Percentiles rank a stretch among this genome's conserved stretches.
phyloP scores from a whole-genome alignment of 768 basidiomycete species.

The Podaxis rugospora region DNA sequence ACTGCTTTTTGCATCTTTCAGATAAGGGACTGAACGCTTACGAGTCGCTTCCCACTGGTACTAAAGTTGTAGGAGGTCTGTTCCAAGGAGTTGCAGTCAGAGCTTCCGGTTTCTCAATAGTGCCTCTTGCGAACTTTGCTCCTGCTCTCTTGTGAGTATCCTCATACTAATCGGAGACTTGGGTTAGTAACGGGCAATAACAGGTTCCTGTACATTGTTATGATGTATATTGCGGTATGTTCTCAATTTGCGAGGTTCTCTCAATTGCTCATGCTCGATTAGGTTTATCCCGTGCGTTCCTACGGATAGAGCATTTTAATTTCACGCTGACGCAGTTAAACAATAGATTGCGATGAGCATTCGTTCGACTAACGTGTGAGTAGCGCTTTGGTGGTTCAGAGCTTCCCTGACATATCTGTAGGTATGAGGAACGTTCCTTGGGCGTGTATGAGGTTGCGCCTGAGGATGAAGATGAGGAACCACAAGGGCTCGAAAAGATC shows the following conservation, averaged over 20 bases:
- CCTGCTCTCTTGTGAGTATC: slow-evolving; percentile 64
- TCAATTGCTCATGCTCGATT: not conserved
- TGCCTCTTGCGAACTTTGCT: slow-evolving; percentile 44
- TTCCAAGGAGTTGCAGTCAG: slow-evolving; percentile 53
- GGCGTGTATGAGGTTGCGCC: slow-evolving; percentile 57
- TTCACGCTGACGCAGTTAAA: not conserved
- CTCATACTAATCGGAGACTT: not conserved
- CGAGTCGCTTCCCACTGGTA: slow-evolving; percentile 31
- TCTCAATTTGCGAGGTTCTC: not conserved
- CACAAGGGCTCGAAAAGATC: slow-evolving; percentile 31
- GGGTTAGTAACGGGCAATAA: not conserved
- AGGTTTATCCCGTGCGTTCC: slow-evolving; percentile 39
- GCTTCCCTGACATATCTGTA: slow-evolving; percentile 11
- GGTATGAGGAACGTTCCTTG: slow-evolving; percentile 69
- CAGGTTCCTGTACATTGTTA: slow-evolving; percentile 67
- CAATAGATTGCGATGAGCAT: slow-evolving; percentile 56
- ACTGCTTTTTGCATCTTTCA: slow-evolving; percentile 11
- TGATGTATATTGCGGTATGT: slow-evolving; percentile 71
- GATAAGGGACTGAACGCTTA: slow-evolving; percentile 38
- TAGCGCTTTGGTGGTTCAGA: not conserved
- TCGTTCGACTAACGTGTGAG: slow-evolving; percentile 61
- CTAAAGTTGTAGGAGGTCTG: slow-evolving; percentile 38
- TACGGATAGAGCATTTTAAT: not conserved
- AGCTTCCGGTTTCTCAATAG: slow-evolving; percentile 49
- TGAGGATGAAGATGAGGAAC: slow-evolving; percentile 47